phyloP scores from a whole-genome alignment of 2,329 filamentous ascomycete genomes.

The Hypoxylon sp. region DNA sequence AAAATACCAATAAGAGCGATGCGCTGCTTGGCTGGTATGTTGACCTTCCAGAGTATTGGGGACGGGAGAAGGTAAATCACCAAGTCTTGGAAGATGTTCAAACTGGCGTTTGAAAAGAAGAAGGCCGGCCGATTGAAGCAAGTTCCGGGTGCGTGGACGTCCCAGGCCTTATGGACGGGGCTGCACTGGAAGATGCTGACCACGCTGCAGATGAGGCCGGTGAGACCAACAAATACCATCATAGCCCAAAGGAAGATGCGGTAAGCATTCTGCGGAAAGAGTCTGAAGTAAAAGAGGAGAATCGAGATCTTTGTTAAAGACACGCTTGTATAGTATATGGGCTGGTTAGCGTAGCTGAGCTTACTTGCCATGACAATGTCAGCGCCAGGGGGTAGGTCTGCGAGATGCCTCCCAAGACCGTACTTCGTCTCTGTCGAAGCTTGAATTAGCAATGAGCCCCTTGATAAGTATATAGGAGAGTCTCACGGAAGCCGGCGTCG shows the following conservation, averaged over 20 bases:
- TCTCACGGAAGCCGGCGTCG: neutral
- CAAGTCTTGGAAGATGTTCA: conserved; percentile 5
- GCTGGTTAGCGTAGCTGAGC: neutral
- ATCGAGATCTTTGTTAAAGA: conserved; percentile 1
- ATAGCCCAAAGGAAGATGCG: neutral
- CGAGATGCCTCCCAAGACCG: neutral
- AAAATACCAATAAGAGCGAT: neutral
- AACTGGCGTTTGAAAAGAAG: neutral
- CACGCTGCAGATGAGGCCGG: neutral
- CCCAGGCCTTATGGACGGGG: conserved; percentile 9
- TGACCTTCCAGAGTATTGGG: conserved; percentile 1
- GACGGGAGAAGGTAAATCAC: conserved; percentile 4
- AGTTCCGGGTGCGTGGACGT: neutral
- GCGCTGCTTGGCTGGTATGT: neutral
- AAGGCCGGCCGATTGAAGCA: neutral
- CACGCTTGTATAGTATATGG: neutral
- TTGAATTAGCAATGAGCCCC: neutral
- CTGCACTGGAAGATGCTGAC: conserved; percentile 6
- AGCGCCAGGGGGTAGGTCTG: neutral
- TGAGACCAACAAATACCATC: conserved; percentile 4
- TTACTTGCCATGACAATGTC: neutral
- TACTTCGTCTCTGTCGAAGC: conserved; percentile 1
- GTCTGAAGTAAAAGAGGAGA: conserved; percentile 1
- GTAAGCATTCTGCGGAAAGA: neutral
- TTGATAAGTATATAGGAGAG: neutral